Evolutionary conservation across 257 asterid genomes (phyloP).

Genomic region (Solanum lycopersicoides): DNA sequence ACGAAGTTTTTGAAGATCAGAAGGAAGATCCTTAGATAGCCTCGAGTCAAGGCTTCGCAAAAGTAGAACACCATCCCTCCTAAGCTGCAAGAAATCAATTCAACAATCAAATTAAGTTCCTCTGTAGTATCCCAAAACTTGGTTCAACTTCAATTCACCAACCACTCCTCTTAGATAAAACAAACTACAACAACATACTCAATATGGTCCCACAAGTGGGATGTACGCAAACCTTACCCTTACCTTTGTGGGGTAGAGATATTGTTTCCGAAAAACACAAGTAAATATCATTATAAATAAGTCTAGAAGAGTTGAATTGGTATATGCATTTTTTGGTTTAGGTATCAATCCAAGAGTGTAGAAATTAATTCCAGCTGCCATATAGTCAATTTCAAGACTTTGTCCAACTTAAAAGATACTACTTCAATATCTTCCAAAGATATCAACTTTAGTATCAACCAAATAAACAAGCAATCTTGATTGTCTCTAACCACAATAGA

Average conservation of each 20-base stretch:
- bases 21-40: conserved; percentile 91
- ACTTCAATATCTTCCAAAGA: not conserved
- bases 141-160: not conserved
- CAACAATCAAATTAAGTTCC: not conserved
- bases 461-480: not conserved
- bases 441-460: not conserved
- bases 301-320: not conserved
- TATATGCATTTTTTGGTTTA: not conserved
- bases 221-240: not conserved
- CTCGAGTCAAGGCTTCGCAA: conserved; percentile 87
- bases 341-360: not conserved
- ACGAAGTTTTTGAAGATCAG: conserved; percentile 96
- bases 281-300: not conserved
- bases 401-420: not conserved
- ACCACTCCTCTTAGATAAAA: not conserved
- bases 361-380: not conserved
- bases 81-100: conserved; percentile 43
- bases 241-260: not conserved
- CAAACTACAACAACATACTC: not conserved
- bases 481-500: not conserved
- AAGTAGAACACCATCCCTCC: conserved; percentile 79
- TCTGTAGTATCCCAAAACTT: not conserved
- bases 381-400: not conserved
- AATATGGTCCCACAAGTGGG: not conserved
- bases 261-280: not conserved